A percentile compares a stretch with the other conserved stretches of the same genome.
Evolutionary conservation across 2,329 filamentous ascomycete species (phyloP).

Genomic region (Paraphaeosphaeria minitans): DNA sequence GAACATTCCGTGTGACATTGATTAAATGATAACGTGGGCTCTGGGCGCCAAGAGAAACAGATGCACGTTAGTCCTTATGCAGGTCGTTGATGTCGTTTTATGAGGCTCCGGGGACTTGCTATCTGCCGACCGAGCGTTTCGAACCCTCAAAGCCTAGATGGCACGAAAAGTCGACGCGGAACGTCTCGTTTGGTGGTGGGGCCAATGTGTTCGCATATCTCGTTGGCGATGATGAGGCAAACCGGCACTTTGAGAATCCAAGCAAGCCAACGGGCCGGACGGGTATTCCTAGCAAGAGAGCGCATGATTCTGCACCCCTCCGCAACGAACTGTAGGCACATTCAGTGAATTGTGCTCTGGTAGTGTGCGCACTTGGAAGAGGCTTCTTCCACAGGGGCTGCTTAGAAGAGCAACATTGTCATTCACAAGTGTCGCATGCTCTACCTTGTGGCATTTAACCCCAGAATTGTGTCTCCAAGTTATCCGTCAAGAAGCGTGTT

Average conservation of each 20-base stretch:
- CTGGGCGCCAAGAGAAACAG: neutral
- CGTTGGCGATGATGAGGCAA: neutral
- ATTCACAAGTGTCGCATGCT: neutral
- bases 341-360: neutral
- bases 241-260: neutral
- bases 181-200: neutral
- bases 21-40: conserved; percentile 5
- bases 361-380: neutral
- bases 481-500: neutral
- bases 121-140: neutral
- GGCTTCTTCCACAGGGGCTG: neutral
- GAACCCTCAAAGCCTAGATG: neutral
- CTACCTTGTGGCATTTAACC: neutral
- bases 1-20: conserved; percentile 4
- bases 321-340: too few relatives aligned
- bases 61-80: conserved; percentile 1
- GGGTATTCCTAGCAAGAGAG: neutral
- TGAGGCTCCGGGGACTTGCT: neutral
- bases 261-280: neutral
- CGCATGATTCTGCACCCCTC: neutral
- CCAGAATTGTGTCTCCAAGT: neutral
- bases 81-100: conserved; percentile 4
- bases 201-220: neutral
- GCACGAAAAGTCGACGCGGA: neutral
- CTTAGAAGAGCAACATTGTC: neutral